phyloP scores from a whole-genome alignment of 1,284 basidiomycete genomes.

The Crucibulum cyathiforme region DNA sequence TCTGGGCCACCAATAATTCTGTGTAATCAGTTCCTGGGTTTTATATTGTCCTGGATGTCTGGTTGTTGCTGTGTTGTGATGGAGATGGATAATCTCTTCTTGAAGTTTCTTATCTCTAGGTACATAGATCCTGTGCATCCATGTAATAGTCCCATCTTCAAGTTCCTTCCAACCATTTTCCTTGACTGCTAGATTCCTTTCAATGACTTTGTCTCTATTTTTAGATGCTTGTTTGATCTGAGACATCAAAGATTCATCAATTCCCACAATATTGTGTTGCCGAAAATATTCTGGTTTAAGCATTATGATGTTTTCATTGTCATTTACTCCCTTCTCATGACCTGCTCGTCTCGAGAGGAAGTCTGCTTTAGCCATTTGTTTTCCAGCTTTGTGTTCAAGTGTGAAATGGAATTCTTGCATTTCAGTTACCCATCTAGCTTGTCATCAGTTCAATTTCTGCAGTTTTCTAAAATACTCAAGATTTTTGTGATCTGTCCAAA shows the following conservation, averaged over 20 bases:
- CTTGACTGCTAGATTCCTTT: not conserved
- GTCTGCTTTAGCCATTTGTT: not conserved
- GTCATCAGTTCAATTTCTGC: conserved; percentile 31
- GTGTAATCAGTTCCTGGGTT: conserved; percentile 16
- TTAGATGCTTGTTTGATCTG: not conserved
- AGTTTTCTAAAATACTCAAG: conserved; percentile 38
- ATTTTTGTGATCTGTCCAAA: conserved; percentile 37
- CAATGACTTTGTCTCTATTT: not conserved
- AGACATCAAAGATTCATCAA: not conserved
- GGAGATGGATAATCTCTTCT: conserved; percentile 10
- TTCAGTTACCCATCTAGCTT: conserved; percentile 41
- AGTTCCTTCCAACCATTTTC: not conserved
- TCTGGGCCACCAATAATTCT: conserved; percentile 35
- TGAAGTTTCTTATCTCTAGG: conserved; percentile 4
- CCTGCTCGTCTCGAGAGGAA: not conserved
- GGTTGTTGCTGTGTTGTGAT: conserved; percentile 12
- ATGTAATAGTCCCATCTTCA: not conserved
- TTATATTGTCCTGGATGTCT: conserved; percentile 18
- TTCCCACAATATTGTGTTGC: not conserved
- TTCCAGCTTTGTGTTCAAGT: conserved; percentile 34
- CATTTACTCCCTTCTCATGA: not conserved
- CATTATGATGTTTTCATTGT: not conserved
- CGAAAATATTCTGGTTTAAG: not conserved
- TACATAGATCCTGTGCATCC: not conserved
- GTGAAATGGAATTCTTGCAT: conserved; percentile 27